phyloP scores from a whole-genome alignment of 2,329 filamentous ascomycete species.

The Cercospora sp. region DNA sequence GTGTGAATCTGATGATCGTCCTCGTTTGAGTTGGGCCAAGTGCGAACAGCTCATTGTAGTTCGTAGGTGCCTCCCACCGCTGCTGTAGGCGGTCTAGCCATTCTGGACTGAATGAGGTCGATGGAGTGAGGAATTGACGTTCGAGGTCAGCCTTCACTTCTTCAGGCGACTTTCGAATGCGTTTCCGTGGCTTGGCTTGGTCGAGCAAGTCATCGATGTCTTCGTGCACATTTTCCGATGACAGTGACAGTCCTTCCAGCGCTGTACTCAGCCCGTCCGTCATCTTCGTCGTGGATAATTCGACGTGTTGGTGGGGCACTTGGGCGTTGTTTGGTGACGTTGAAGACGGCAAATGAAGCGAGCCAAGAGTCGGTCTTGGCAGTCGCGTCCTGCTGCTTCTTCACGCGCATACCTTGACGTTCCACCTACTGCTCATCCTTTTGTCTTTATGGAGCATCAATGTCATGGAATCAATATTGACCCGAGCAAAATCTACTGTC shows the following conservation, averaged over 20 bases:
- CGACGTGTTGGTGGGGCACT: background rate
- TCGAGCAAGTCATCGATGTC: conserved; percentile 62
- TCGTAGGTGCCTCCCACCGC: conserved; percentile 78
- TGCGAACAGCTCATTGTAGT: conserved; percentile 81
- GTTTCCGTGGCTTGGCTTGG: conserved; percentile 54
- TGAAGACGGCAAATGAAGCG: conserved; percentile 3
- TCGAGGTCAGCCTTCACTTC: conserved; percentile 71
- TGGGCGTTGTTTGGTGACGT: conserved; percentile 7
- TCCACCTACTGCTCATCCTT: background rate
- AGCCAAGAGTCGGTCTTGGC: background rate
- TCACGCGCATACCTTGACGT: background rate
- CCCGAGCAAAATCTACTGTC: background rate
- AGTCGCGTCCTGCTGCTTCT: background rate
- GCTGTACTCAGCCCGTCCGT: conserved; percentile 46
- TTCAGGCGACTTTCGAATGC: conserved; percentile 56
- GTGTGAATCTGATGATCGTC: conserved; percentile 88
- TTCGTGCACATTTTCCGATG: conserved; percentile 26
- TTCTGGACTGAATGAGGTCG: conserved; percentile 72
- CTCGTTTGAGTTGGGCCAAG: conserved; percentile 88
- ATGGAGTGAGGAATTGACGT: conserved; percentile 74
- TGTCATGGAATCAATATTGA: too few species aligned
- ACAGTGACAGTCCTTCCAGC: conserved; percentile 55
- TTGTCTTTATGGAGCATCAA: background rate
- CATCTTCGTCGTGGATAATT: conserved; percentile 19
- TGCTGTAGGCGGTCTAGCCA: conserved; percentile 92